Conservation (phyloP, 345 rosid species). For the Murraya paniculata region DNA sequence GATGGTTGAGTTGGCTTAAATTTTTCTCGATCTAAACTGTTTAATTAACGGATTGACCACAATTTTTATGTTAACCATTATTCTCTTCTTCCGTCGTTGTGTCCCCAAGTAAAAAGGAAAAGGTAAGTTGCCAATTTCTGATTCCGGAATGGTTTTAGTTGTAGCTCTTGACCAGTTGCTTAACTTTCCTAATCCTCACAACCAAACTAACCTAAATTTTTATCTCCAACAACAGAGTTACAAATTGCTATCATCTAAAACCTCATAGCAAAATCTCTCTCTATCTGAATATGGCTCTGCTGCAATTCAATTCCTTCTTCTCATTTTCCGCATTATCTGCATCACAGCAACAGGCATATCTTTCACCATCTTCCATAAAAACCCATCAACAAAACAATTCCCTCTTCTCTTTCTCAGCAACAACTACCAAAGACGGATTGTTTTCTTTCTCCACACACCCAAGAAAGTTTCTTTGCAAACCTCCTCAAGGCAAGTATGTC, state of each 20-base stretch:
- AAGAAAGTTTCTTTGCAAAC: conserved; percentile 62
- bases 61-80: no score
- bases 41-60: no score
- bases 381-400: conserved; percentile 22
- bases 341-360: background rate
- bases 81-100: no score
- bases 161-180: background rate
- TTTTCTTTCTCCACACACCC: conserved; percentile 48
- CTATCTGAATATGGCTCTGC: conserved; percentile 48
- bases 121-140: background rate
- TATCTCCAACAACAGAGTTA: background rate
- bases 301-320: conserved; percentile 36
- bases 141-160: background rate
- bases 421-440: conserved; percentile 22
- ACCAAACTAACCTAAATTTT: conserved; percentile 14
- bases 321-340: conserved; percentile 8
- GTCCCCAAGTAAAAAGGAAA: no score
- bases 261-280: background rate
- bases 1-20: no score
- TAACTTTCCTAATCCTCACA: background rate
- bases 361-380: conserved; percentile 28
- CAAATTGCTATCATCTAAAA: background rate
- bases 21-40: no score
- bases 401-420: conserved; percentile 26
- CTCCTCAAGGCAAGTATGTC: conserved; percentile 74